A percentile compares a stretch with the other conserved stretches of the same genome.
Conservation (phyloP, 2,329 filamentous ascomycete species). For the Phialocephala subalpina region DNA sequence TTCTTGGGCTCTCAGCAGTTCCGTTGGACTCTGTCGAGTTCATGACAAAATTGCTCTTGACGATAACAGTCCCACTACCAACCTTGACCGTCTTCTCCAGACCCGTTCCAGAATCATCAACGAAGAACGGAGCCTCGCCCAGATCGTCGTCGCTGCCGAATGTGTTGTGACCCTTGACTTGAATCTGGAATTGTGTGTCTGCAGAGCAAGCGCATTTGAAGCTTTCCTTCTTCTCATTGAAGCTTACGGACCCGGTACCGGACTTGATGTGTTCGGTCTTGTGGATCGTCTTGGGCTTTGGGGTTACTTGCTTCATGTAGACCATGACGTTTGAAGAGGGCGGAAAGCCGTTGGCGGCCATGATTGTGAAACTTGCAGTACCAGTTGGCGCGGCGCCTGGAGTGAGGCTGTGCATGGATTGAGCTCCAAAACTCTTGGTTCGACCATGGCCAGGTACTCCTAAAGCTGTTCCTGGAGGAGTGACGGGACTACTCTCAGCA, state of each 20-base stretch:
- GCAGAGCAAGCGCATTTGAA: conserved; percentile 82
- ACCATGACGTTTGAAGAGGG: conserved; percentile 81
- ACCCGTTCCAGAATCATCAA: conserved; percentile 78
- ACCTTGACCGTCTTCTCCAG: conserved; percentile 78
- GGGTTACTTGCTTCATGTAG: conserved; percentile 69
- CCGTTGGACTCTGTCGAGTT: conserved; percentile 50
- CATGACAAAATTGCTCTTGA: conserved; percentile 76
- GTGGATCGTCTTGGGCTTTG: conserved; percentile 80
- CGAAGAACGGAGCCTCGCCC: conserved; percentile 87
- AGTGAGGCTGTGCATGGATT: conserved; percentile 71
- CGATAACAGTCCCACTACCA: conserved; percentile 73
- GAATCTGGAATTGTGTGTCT: conserved; percentile 85
- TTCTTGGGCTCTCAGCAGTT: conserved; percentile 51
- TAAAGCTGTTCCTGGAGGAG: conserved; percentile 38
- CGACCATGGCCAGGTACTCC: conserved; percentile 46
- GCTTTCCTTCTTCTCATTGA: conserved; percentile 70
- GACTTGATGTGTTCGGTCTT: conserved; percentile 94
- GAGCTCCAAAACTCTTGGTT: conserved; percentile 66
- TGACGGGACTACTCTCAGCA: conserved; percentile 27
- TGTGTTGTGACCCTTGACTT: conserved; percentile 84
- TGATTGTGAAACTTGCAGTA: conserved; percentile 79
- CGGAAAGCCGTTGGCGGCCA: conserved; percentile 82
- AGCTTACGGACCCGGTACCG: conserved; percentile 69
- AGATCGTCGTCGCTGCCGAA: conserved; percentile 86
- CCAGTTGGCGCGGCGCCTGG: conserved; percentile 69